Percentiles rank a stretch among this genome's conserved stretches.
phyloP scores from a whole-genome alignment of 768 basidiomycete genomes.

The Dioszegia crocea region DNA sequence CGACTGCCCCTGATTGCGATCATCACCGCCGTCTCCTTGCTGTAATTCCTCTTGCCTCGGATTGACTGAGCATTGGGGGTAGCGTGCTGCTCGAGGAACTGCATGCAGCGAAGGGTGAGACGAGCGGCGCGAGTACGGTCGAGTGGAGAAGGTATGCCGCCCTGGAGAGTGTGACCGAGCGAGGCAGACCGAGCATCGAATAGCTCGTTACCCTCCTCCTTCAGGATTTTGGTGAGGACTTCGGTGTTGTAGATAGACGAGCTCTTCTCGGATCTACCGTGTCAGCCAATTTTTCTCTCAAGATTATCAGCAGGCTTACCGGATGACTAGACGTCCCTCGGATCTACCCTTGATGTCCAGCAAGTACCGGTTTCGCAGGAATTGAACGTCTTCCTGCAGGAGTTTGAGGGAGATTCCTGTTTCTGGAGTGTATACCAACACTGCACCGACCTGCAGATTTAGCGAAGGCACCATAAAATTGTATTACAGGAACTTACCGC shows the following conservation, averaged over 20 bases:
- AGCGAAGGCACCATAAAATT: too few species aligned
- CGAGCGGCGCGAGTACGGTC: slow-evolving; percentile 89
- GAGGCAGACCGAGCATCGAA: slow-evolving; percentile 96
- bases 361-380: slow-evolving; percentile 76
- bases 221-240: slow-evolving; percentile 85
- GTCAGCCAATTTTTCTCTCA: not conserved
- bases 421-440: slow-evolving; percentile 91
- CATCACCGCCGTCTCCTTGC: slow-evolving; percentile 60
- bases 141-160: slow-evolving; percentile 88
- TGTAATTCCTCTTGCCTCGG: slow-evolving; percentile 51
- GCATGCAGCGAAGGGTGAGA: slow-evolving; percentile 85
- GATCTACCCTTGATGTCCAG: slow-evolving; percentile 82
- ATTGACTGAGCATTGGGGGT: slow-evolving; percentile 56
- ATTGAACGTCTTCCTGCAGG: slow-evolving; percentile 77
- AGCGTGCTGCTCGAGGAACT: slow-evolving; percentile 83
- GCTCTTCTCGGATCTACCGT: slow-evolving; percentile 74
- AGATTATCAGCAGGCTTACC: slow-evolving; percentile 55
- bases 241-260: slow-evolving; percentile 87
- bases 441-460: slow-evolving; percentile 61
- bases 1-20: slow-evolving; percentile 84
- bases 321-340: slow-evolving; percentile 88
- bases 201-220: slow-evolving; percentile 84
- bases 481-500: slow-evolving; percentile 54
- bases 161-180: slow-evolving; percentile 93
- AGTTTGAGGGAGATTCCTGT: slow-evolving; percentile 76